Conservation (phyloP, 2,329 filamentous ascomycete species). For the Sclerotiophoma versabilis region DNA sequence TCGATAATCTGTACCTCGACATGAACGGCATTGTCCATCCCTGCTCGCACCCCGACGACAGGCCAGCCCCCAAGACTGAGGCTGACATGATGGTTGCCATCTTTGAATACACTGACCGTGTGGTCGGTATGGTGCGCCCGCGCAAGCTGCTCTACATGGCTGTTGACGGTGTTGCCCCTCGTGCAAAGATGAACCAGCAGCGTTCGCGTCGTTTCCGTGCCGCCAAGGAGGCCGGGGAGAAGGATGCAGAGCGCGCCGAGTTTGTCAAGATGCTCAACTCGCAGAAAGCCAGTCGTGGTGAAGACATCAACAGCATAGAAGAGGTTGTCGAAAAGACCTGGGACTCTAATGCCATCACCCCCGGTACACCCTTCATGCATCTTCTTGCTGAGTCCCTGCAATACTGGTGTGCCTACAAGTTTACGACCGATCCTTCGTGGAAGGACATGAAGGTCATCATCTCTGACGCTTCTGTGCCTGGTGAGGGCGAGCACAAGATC, state of each 20-base stretch:
- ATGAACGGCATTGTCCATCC: conserved; percentile 99
- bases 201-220: conserved; percentile 93
- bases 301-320: conserved; percentile 66
- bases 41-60: conserved; percentile 95
- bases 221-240: conserved; percentile 92
- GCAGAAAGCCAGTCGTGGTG: conserved; percentile 64
- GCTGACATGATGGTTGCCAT: conserved; percentile 99
- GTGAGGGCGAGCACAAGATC: conserved; percentile 98
- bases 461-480: conserved; percentile 95
- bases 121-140: conserved; percentile 98
- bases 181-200: conserved; percentile 99
- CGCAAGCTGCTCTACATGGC: conserved; percentile 97
- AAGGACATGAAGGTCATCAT: conserved; percentile 93
- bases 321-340: conserved; percentile 85
- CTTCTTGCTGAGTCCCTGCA: conserved; percentile 87
- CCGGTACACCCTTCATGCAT: conserved; percentile 98
- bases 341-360: conserved; percentile 88
- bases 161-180: conserved; percentile 95
- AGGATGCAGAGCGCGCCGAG: conserved; percentile 89
- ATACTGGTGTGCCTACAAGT: conserved; percentile 97
- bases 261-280: conserved; percentile 83
- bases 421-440: conserved; percentile 97
- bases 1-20: conserved; percentile 97
- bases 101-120: conserved; percentile 97
- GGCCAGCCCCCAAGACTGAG: conserved; percentile 87